Conservation (phyloP, 2,329 filamentous ascomycete genomes). For the Exophiala alcalophila region DNA sequence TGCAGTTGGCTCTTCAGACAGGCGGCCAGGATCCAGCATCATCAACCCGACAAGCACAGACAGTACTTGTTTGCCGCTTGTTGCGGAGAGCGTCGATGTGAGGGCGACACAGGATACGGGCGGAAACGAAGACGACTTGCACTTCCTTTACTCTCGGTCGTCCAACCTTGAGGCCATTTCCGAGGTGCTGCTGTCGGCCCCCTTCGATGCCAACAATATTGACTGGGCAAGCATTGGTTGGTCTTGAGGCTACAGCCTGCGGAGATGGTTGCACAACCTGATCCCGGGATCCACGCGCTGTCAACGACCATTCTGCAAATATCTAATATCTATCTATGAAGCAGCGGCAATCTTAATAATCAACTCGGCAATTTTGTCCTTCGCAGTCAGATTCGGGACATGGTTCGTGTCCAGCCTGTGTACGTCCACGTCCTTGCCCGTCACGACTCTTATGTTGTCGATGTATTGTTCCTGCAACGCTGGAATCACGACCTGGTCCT, state of each 20-base stretch:
- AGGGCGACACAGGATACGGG: slow-evolving; percentile 1
- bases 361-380: neutral
- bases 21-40: neutral
- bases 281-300: neutral
- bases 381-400: slow-evolving; percentile 5
- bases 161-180: slow-evolving; percentile 9
- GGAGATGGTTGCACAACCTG: no score
- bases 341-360: slow-evolving; percentile 7
- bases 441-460: slow-evolving; percentile 5
- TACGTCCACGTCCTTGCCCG: slow-evolving; percentile 6
- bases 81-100: slow-evolving; percentile 4
- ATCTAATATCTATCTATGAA: slow-evolving; percentile 7
- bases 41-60: slow-evolving; percentile 1
- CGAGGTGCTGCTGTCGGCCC: slow-evolving; percentile 5
- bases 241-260: no score
- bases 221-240: slow-evolving; percentile 6
- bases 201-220: slow-evolving; percentile 10
- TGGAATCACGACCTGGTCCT: slow-evolving; percentile 7
- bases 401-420: slow-evolving; percentile 5
- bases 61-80: neutral
- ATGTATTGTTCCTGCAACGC: slow-evolving; percentile 7
- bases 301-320: neutral
- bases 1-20: slow-evolving; percentile 1
- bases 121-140: slow-evolving; percentile 5
- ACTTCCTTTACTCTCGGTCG: slow-evolving; percentile 8